Evolutionary conservation across 306 rosid species (phyloP).

Genomic region (Cicer yamashitae): DNA sequence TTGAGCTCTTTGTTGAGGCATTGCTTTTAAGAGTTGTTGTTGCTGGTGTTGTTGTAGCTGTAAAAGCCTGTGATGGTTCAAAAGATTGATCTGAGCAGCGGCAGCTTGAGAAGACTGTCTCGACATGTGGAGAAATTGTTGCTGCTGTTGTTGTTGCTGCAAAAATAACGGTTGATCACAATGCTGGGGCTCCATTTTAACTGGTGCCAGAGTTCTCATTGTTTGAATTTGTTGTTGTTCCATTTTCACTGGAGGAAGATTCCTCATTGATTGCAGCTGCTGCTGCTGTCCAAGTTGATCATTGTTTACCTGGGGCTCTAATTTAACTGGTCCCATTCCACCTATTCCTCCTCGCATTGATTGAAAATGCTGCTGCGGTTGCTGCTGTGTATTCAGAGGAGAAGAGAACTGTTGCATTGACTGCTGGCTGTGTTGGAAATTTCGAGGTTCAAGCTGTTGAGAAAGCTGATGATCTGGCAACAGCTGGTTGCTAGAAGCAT

Average conservation of each 20-base stretch:
- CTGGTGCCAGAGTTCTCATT: constrained; percentile 61
- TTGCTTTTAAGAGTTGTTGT: constrained; percentile 78
- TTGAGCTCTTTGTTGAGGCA: constrained; percentile 90
- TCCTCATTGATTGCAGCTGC: constrained; percentile 72
- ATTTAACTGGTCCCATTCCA: constrained; percentile 75
- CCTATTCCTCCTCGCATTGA: constrained; percentile 72
- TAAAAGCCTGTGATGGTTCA: constrained; percentile 80
- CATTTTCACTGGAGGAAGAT: constrained; percentile 70
- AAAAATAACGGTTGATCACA: constrained; percentile 78
- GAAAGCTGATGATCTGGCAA: constrained; percentile 81
- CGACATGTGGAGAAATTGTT: constrained; percentile 83
- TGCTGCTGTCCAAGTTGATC: constrained; percentile 84
- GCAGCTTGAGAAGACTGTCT: constrained; percentile 87
- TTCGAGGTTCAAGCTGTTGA: constrained; percentile 79
- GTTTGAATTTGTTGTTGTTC: constrained; percentile 79
- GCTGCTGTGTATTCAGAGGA: constrained; percentile 70
- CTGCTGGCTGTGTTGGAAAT: constrained; percentile 84
- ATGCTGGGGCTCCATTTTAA: constrained; percentile 80
- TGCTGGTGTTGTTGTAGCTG: constrained; percentile 92
- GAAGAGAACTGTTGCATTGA: constrained; percentile 87
- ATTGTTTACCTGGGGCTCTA: constrained; percentile 78
- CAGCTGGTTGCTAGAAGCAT: constrained; percentile 72
- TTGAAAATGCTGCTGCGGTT: constrained; percentile 75
- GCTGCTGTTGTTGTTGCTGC: constrained; percentile 75
- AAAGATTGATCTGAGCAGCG: constrained; percentile 83